These are phyloP conservation scores for Yarrowia divulgata DNA, from an alignment of 805 yeast genomes.

Conservation along the genomic window DNA sequence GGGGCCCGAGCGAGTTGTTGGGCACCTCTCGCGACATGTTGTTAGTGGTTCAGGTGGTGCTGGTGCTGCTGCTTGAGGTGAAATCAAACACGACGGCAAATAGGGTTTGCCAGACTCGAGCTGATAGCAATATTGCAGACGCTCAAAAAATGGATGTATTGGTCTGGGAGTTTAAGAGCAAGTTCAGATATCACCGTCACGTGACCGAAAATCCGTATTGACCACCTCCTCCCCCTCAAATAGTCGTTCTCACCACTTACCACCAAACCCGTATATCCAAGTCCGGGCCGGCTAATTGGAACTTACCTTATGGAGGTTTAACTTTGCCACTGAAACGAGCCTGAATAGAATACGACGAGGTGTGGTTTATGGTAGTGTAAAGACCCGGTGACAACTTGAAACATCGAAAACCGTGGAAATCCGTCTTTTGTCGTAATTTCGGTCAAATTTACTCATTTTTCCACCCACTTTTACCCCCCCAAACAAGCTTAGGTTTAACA, in stretches of 20 bases:
- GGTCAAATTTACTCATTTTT: too few species aligned
- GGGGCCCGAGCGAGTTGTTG: conserved; percentile 41
- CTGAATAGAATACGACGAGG: not conserved
- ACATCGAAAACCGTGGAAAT: too few species aligned
- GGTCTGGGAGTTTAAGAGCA: too few species aligned
- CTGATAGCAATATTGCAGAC: not conserved
- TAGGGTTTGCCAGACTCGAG: not conserved
- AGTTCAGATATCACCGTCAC: too few species aligned
- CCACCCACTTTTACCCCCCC: not conserved
- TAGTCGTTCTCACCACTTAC: too few species aligned
- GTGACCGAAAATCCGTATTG: too few species aligned
- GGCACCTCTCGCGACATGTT: conserved; percentile 36
- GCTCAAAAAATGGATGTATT: too few species aligned
- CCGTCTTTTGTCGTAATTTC: not conserved
- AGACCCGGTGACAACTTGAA: too few species aligned
- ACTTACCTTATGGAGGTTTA: not conserved
- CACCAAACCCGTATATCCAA: conserved; percentile 7
- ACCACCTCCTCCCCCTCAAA: too few species aligned
- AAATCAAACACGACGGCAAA: conserved; percentile 22
- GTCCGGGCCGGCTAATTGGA: conserved; percentile 32
- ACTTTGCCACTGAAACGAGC: not conserved
- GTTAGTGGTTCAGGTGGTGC: conserved; percentile 10
- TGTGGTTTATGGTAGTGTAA: not conserved
- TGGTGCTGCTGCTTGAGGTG: not conserved
- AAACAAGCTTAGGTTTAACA: not conserved